Conservation (phyloP, 1,284 basidiomycete genomes). For the Rhodotorula sp. region DNA sequence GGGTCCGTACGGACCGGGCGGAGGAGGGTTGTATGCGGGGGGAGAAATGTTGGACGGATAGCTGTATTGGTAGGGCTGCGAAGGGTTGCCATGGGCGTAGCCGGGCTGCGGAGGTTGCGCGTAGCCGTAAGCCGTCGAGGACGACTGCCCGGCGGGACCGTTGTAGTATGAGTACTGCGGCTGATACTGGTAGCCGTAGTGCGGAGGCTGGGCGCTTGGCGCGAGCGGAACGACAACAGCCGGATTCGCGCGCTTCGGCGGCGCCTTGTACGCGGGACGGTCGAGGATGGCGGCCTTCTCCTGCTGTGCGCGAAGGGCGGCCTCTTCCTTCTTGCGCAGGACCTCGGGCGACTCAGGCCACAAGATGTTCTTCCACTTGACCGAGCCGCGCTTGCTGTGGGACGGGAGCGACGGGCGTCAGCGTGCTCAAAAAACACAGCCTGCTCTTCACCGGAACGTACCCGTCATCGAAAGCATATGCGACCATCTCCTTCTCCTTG, state of each 20-base stretch:
- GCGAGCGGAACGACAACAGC: not conserved
- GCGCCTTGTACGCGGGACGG: slow-evolving; percentile 19
- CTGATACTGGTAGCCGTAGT: too few species aligned
- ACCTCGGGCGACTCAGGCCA: slow-evolving; percentile 35
- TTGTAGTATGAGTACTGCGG: too few species aligned
- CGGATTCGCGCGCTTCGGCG: slow-evolving; percentile 3
- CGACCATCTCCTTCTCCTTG: slow-evolving; percentile 65
- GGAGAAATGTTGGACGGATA: not conserved
- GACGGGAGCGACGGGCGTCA: not conserved
- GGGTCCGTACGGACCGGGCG: not conserved
- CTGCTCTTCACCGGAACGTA: not conserved
- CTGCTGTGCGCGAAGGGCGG: slow-evolving; percentile 4
- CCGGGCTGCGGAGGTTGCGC: too few species aligned
- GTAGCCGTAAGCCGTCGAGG: too few species aligned
- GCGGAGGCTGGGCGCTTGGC: not conserved
- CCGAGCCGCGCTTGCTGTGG: slow-evolving; percentile 14
- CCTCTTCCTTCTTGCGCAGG: slow-evolving; percentile 25
- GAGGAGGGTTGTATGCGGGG: too few species aligned
- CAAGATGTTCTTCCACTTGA: slow-evolving; percentile 33
- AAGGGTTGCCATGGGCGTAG: too few species aligned
- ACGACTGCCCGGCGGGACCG: too few species aligned
- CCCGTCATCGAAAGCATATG: slow-evolving; percentile 74
- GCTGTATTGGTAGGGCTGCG: not conserved
- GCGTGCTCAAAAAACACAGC: not conserved
- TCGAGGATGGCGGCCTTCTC: slow-evolving; percentile 23